Evolutionary conservation across 164 flowering plant species (phyloP).

Genomic region (Umbilicus rupestris): DNA sequence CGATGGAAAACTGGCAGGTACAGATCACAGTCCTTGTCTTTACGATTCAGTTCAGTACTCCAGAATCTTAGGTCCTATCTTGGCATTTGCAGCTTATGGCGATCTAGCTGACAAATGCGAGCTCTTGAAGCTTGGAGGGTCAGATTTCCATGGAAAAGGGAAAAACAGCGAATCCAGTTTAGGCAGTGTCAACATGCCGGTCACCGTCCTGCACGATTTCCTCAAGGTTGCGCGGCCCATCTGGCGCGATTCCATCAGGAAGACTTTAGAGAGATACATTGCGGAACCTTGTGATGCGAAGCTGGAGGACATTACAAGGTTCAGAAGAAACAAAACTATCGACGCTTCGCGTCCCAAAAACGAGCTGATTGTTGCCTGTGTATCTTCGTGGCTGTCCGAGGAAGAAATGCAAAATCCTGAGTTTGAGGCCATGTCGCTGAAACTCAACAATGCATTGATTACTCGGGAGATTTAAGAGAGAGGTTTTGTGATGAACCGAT

Average conservation of each 20-base stretch:
- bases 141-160: constrained; percentile 85
- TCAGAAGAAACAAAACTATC: constrained; percentile 22
- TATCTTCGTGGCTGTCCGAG: constrained; percentile 51
- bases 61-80: not conserved
- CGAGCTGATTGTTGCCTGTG: constrained; percentile 41
- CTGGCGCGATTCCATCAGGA: constrained; percentile 59
- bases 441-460: constrained; percentile 30
- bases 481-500: not conserved
- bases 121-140: constrained; percentile 89
- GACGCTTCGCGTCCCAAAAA: constrained; percentile 19
- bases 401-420: constrained; percentile 54
- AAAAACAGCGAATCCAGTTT: constrained; percentile 61
- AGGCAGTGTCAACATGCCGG: constrained; percentile 77
- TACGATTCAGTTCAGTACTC: not conserved
- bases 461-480: constrained; percentile 13
- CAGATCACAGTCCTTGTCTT: not conserved
- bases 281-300: constrained; percentile 59
- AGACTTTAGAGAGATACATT: constrained; percentile 33
- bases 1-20: constrained; percentile 82
- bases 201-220: constrained; percentile 45
- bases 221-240: constrained; percentile 77
- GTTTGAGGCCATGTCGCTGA: constrained; percentile 40
- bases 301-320: constrained; percentile 37
- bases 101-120: constrained; percentile 64
- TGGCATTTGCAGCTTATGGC: constrained; percentile 40